phyloP scores from a whole-genome alignment of 108 stramenopile species.

The Ochromonas danica region DNA sequence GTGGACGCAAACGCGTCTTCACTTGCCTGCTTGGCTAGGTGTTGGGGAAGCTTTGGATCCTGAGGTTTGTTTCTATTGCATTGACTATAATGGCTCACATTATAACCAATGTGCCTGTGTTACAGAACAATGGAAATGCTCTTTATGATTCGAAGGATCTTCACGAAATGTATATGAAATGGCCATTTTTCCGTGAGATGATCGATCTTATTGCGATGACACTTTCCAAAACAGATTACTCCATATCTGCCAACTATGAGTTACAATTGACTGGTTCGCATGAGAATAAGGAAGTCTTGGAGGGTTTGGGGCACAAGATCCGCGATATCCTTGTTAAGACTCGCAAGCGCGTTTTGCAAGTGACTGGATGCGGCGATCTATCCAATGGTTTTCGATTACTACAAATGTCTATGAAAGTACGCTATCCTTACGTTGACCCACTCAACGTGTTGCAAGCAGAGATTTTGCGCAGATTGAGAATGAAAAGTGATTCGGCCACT shows the following conservation, averaged over 20 bases:
- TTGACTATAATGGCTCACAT: slow-evolving; percentile 20
- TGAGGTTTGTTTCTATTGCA: neutral
- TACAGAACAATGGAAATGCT: slow-evolving; percentile 59
- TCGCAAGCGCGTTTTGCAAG: slow-evolving; percentile 69
- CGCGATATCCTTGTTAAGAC: slow-evolving; percentile 75
- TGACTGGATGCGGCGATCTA: slow-evolving; percentile 72
- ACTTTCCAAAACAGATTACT: slow-evolving; percentile 84
- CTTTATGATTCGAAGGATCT: too few species aligned
- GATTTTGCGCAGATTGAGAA: slow-evolving; percentile 74
- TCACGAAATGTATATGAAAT: slow-evolving; percentile 81
- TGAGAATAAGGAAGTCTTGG: slow-evolving; percentile 54
- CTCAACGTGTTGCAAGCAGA: slow-evolving; percentile 94
- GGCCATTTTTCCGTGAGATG: slow-evolving; percentile 90
- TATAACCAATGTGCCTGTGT: slow-evolving; percentile 40
- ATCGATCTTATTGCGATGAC: slow-evolving; percentile 91
- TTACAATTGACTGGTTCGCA: slow-evolving; percentile 68
- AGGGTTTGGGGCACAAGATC: slow-evolving; percentile 72
- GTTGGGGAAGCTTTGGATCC: slow-evolving; percentile 75
- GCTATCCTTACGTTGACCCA: slow-evolving; percentile 93
- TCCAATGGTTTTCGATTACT: slow-evolving; percentile 75
- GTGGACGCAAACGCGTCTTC: slow-evolving; percentile 90
- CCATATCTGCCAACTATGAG: slow-evolving; percentile 87
- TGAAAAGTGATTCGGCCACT: slow-evolving; percentile 57
- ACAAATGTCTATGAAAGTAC: slow-evolving; percentile 77
- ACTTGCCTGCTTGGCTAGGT: slow-evolving; percentile 94